These are phyloP conservation scores for Rachicladosporium sp. DNA, from an alignment of 2,329 filamentous ascomycete genomes.

Conservation along the genomic window DNA sequence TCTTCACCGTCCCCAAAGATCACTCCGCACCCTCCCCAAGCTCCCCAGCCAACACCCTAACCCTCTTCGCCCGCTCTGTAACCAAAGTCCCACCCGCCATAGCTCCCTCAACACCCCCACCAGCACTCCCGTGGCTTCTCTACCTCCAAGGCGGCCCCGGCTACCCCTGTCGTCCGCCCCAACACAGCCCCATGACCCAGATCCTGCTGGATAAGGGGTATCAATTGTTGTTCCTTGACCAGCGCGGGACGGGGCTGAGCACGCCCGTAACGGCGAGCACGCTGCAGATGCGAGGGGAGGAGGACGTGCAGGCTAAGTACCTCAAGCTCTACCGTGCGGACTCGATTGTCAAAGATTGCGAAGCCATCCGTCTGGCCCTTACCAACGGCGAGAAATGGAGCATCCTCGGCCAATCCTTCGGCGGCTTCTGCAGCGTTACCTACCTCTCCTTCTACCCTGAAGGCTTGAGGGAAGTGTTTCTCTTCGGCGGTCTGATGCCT, in stretches of 20 bases:
- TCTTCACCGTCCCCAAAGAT: conserved; percentile 78
- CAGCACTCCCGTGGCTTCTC: conserved; percentile 47
- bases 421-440: conserved; percentile 72
- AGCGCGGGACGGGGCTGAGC: conserved; percentile 78
- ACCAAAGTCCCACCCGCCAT: conserved; percentile 51
- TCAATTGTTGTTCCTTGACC: conserved; percentile 74
- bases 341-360: conserved; percentile 78
- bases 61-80: conserved; percentile 66
- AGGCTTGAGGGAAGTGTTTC: conserved; percentile 67
- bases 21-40: conserved; percentile 45
- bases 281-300: conserved; percentile 50
- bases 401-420: conserved; percentile 82
- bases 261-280: conserved; percentile 65
- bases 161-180: conserved; percentile 61
- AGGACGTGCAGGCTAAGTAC: conserved; percentile 62
- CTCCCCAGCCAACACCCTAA: conserved; percentile 44
- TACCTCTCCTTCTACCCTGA: conserved; percentile 73
- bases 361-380: conserved; percentile 67
- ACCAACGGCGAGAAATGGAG: conserved; percentile 72
- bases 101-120: conserved; percentile 30
- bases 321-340: conserved; percentile 79
- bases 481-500: conserved; percentile 73
- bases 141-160: conserved; percentile 84
- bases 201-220: conserved; percentile 67
- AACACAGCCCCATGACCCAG: conserved; percentile 59